Evolutionary conservation across 2,329 filamentous ascomycete species (phyloP), one percentile per base, ranked within the genome.

Genomic region (Byssoonygena ceratinophila): DNA sequence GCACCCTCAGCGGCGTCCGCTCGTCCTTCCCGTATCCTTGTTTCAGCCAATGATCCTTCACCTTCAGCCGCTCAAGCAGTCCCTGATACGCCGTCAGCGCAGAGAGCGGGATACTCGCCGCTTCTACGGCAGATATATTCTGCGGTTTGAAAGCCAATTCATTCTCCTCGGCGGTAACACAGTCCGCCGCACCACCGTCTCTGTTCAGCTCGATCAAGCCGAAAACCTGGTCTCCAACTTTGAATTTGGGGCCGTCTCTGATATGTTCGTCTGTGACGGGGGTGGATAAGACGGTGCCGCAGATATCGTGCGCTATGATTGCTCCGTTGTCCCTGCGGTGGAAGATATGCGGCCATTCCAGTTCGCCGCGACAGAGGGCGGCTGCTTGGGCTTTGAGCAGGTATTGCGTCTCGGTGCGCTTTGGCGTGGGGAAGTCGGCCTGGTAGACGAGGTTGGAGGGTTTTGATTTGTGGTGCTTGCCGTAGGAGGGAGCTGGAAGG

Each of bases 21-120:
- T 52, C 23, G 29, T 4, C 51, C 59, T n/a, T 31, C 32, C 41
- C 46, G 20, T 14, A 2, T 20, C 22, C 22, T n/a, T 22, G n/a
- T 12, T 45, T 45, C 43, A 48, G 6, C 31, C 36, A 44, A 2
- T n/a, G n/a, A n/a, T 29, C 37, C 3, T 44, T 23, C 3, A 46
- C 12, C 2, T 59, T 60, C 4, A 63, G 67, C 54, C 70, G 63
- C 12, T 54, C 59, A 54, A 71, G 71, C 25, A 72, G 59, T 2
- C 66, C 68, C 58, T 72, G 68, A 67, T 68, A 73, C 8, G 67
- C 71, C 27, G 67, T 71, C 49, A 73, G 61, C 5, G 62, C 65
- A 1, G 67, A 64, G 4, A 70, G 56, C 0, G 70, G 68, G 9
- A 73, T 60, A 3, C 68, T 64, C 5, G 66, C 64, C 1, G 67